phyloP scores from a whole-genome alignment of 1,284 basidiomycete genomes.

The Grifola frondosa region DNA sequence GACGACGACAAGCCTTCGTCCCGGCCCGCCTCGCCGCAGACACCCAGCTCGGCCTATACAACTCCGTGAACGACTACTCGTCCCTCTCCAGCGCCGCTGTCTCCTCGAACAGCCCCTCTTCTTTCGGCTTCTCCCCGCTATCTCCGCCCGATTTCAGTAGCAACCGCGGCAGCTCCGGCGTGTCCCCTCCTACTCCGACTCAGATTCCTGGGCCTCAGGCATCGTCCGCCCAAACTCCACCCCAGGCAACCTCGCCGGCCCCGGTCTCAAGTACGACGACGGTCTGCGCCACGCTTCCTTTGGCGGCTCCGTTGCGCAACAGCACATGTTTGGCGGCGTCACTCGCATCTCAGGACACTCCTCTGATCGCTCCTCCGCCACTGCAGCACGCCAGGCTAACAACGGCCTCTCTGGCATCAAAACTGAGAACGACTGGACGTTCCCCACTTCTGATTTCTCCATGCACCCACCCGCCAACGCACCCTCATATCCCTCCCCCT shows the following conservation, averaged over 20 bases:
- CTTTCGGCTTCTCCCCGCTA: constrained; percentile 42
- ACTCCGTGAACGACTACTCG: constrained; percentile 44
- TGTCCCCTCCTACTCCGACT: constrained; percentile 32
- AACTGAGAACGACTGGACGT: constrained; percentile 44
- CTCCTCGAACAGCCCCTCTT: constrained; percentile 31
- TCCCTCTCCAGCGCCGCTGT: constrained; percentile 33
- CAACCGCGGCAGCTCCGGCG: constrained; percentile 29
- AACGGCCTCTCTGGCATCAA: constrained; percentile 28
- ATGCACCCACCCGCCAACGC: constrained; percentile 19
- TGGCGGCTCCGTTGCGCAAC: constrained; percentile 51
- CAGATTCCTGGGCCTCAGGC: constrained; percentile 46
- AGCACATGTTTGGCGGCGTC: constrained; percentile 61
- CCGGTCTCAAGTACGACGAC: constrained; percentile 64
- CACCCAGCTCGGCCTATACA: constrained; percentile 43
- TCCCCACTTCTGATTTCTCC: constrained; percentile 40
- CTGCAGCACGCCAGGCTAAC: constrained; percentile 23
- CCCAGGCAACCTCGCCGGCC: constrained; percentile 50
- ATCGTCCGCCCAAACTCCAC: constrained; percentile 43
- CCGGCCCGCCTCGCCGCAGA: constrained; percentile 55
- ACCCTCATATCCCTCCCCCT: constrained; percentile 14
- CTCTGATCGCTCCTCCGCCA: constrained; percentile 47
- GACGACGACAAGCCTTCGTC: constrained; percentile 35
- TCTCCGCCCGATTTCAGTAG: constrained; percentile 22
- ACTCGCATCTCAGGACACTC: constrained; percentile 67
- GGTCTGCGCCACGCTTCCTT: constrained; percentile 62